Evolutionary conservation across 179 eudicot species (phyloP).

Genomic region (Drosera spatulata): DNA sequence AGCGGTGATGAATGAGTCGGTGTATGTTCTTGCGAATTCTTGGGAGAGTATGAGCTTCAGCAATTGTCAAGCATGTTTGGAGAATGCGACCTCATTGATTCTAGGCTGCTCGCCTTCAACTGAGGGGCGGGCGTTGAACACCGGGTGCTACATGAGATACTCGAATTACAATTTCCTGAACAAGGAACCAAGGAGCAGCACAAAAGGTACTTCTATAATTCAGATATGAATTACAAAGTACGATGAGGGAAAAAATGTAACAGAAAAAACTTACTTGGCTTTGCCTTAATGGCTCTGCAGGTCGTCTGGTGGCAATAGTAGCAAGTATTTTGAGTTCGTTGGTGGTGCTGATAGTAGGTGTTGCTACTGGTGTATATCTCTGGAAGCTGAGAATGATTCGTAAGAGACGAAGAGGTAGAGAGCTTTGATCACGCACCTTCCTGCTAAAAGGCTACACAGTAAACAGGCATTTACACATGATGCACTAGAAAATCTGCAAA

Average conservation of each 20-base stretch:
- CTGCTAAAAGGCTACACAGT: not conserved
- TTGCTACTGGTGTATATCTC: constrained; percentile 23
- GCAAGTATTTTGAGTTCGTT: constrained; percentile 38
- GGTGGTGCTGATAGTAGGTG: constrained; percentile 31
- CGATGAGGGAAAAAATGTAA: no score
- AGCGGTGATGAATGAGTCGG: constrained; percentile 24
- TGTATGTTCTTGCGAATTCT: constrained; percentile 43
- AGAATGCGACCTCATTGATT: constrained; percentile 31
- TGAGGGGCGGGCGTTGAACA: constrained; percentile 48
- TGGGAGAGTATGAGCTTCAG: constrained; percentile 40
- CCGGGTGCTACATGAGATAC: constrained; percentile 65
- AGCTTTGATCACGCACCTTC: not conserved
- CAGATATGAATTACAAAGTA: no score
- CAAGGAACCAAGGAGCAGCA: constrained; percentile 17
- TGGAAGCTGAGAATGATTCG: constrained; percentile 40
- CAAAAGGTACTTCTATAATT: constrained; percentile 23
- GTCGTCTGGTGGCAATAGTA: constrained; percentile 20
- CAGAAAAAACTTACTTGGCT: not conserved
- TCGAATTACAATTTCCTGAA: constrained; percentile 51
- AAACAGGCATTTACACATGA: no score
- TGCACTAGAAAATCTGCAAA: no score
- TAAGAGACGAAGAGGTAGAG: constrained; percentile 52
- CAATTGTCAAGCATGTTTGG: constrained; percentile 39
- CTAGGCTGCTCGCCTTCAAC: constrained; percentile 41
- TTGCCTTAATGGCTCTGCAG: constrained; percentile 18